phyloP scores from a whole-genome alignment of 129 eudicot genomes.

The Tagetes erecta region DNA sequence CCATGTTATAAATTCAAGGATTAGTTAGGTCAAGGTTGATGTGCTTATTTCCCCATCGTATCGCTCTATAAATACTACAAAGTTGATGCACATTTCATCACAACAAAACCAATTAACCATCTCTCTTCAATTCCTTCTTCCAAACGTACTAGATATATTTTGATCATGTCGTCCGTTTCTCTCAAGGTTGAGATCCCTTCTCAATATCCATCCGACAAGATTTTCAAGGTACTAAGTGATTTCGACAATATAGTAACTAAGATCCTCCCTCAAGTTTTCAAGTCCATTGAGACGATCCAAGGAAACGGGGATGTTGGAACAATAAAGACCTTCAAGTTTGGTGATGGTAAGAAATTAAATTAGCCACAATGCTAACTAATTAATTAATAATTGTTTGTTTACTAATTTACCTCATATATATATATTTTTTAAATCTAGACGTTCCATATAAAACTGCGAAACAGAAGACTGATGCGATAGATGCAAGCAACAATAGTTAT shows the following conservation, averaged over 20 bases:
- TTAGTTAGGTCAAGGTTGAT: neutral
- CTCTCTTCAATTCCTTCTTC: neutral
- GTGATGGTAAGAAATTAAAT: neutral
- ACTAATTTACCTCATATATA: neutral
- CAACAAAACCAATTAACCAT: neutral
- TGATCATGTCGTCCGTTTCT: neutral
- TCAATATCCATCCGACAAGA: neutral
- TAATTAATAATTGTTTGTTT: neutral
- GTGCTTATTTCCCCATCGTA: neutral
- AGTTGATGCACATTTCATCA: neutral
- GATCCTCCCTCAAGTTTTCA: neutral
- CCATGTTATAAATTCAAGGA: too few species aligned
- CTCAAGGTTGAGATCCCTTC: neutral
- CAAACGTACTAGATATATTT: neutral
- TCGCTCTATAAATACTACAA: conserved; percentile 12
- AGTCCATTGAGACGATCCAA: neutral
- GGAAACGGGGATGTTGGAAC: conserved; percentile 9
- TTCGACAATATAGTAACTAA: conserved; percentile 1
- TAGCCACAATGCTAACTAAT: neutral
- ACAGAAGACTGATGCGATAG: conserved; percentile 7
- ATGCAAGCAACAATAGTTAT: conserved; percentile 2
- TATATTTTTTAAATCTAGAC: neutral
- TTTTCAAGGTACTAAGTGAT: neutral
- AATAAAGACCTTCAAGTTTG: neutral
- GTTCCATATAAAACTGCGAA: conserved; percentile 9